A percentile compares a stretch with the other conserved stretches of the same genome.
Evolutionary conservation across 345 rosid genomes (phyloP).

Genomic region (Arabidopsis arenosa): DNA sequence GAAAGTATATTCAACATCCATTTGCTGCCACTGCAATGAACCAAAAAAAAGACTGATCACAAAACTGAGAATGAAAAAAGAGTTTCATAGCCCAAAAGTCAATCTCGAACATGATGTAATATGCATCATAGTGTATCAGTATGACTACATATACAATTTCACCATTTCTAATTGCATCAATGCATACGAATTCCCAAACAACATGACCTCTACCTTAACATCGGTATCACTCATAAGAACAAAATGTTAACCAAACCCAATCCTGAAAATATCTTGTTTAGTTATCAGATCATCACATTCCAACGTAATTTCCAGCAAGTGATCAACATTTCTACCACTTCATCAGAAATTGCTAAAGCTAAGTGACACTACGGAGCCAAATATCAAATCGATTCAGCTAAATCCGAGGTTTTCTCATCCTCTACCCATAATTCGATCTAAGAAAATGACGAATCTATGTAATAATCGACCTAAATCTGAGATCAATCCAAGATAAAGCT

Average conservation of each 20-base stretch:
- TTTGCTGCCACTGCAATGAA: constrained; percentile 94
- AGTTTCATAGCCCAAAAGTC: background rate
- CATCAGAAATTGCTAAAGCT: constrained; percentile 12
- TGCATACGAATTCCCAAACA: constrained; percentile 20
- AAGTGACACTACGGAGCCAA: constrained; percentile 24
- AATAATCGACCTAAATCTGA: constrained; percentile 16
- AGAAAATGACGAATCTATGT: constrained; percentile 17
- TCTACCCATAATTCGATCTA: constrained; percentile 8
- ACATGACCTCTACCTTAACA: constrained; percentile 23
- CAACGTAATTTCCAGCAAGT: constrained; percentile 1
- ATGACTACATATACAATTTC: background rate
- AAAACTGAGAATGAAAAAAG: constrained; percentile 16
- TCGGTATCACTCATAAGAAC: constrained; percentile 19
- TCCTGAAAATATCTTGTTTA: background rate
- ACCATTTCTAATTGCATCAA: background rate
- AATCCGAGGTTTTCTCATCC: constrained; percentile 19
- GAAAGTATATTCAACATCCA: constrained; percentile 98
- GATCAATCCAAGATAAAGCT: constrained; percentile 42
- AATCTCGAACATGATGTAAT: constrained; percentile 17
- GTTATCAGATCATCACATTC: constrained; percentile 18
- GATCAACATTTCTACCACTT: background rate
- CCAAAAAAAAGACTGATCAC: constrained; percentile 31
- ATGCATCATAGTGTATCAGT: constrained; percentile 17
- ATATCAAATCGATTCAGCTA: constrained; percentile 23
- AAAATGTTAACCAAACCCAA: constrained; percentile 21